Base-by-base conservation (phyloP, 768 basidiomycete genomes). In the Ephemerocybe angulata region DNA sequence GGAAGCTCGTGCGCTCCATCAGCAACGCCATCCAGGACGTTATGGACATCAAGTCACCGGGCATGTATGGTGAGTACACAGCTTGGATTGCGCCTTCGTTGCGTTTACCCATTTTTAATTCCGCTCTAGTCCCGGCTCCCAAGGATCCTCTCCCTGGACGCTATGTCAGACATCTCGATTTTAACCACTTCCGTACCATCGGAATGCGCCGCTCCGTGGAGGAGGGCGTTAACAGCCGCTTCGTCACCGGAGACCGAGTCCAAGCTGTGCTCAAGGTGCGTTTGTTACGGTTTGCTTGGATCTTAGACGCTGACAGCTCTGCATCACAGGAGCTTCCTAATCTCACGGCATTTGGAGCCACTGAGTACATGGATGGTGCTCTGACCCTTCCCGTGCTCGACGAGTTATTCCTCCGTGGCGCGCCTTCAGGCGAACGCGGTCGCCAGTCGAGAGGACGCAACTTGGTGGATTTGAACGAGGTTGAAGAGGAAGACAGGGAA, bases 331-430 rank as follows among this genome's bases (percentile, higher is more conserved):
- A 96, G 80, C 85, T 87, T 72, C 91, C 93, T 0, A 93, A 93
- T 60, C 74, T 98, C 11, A 77, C 77, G 17, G 80, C 85, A 8
- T 93, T 99, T 59, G 95, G 95, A n/a, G 94, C 93, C 4, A 98
- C 96, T 2, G 96, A 99, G 68, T 99, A 98, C 67, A 98, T 99
- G 91, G 96, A 99, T 61, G 87, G 90, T 3, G 87, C 96, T 1
- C 76, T 99, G 38, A 90, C 87, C 12, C 74, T 90, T 15, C 77
- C 86, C 0, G 94, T 98, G 17, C 74, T 99, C 11, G 89, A 86
- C 52, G 96, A 98, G 65, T 73, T 99, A 17, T 85, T 99, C 63
- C 83, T 98, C 57, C 86, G 96, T 27, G 95, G 96, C 25, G 72
- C 76, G 6, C 80, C 83, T 8, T 86, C 87, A 25, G 82, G 85